phyloP scores from a whole-genome alignment of 139 green algal species.

The Tetradesmus lagerheimii region DNA sequence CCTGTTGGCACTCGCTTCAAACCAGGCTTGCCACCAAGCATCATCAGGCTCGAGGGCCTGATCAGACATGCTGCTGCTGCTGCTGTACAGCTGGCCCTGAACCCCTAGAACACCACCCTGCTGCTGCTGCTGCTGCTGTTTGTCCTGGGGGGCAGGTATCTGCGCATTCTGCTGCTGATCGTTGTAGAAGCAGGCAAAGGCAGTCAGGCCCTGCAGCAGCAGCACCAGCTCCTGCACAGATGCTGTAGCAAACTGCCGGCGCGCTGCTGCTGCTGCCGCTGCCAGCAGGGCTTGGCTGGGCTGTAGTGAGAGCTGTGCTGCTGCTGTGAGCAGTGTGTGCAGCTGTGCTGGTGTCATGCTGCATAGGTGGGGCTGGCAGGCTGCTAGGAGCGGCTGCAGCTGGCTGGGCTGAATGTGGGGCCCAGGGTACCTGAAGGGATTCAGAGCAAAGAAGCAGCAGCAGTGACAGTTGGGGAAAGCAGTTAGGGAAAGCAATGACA shows the following conservation, averaged over 20 bases:
- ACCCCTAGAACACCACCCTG: too few relatives aligned
- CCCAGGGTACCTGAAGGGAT: background rate
- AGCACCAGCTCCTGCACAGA: background rate
- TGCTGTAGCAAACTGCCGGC: background rate
- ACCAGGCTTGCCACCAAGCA: constrained; percentile 22
- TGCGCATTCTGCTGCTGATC: background rate
- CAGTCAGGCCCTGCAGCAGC: constrained; percentile 19
- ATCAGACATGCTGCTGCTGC: background rate
- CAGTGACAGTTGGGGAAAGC: background rate
- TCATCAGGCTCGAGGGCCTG: background rate
- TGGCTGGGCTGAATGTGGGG: constrained; percentile 21
- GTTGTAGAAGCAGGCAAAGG: background rate
- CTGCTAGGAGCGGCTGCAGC: background rate
- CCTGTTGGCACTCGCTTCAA: background rate
- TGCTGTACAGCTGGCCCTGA: too few relatives aligned
- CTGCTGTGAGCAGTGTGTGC: constrained; percentile 10
- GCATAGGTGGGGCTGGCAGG: background rate
- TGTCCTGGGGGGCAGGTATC: background rate
- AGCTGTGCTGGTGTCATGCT: background rate
- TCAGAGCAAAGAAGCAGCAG: background rate
- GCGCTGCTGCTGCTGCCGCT: constrained; percentile 27
- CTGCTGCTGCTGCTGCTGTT: background rate
- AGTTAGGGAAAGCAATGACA: too few relatives aligned
- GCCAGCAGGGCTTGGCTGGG: background rate
- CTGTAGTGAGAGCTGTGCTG: background rate